phyloP scores from a whole-genome alignment of 108 stramenopile species.

The Fistulifera solaris region DNA sequence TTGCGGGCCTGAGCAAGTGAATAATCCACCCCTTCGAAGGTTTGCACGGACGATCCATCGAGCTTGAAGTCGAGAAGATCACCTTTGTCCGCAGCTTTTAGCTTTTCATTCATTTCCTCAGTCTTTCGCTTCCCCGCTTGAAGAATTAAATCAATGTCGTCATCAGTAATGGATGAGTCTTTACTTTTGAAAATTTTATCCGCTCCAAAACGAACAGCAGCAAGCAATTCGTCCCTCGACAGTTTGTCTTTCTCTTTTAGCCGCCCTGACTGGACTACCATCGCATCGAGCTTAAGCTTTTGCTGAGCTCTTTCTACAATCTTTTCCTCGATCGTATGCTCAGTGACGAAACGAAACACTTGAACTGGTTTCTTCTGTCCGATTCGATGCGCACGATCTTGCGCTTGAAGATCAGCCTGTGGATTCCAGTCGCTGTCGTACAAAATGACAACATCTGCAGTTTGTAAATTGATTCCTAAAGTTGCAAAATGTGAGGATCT shows the following conservation, averaged over 20 bases:
- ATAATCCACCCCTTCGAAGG: slow-evolving; percentile 97
- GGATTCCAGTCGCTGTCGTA: slow-evolving; percentile 98
- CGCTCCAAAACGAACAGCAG: slow-evolving; percentile 95
- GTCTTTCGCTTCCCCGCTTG: slow-evolving; percentile 82
- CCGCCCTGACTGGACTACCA: slow-evolving; percentile 96
- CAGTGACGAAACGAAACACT: slow-evolving; percentile 96
- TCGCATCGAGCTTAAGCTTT: slow-evolving; percentile 99
- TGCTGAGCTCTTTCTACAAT: slow-evolving; percentile 99
- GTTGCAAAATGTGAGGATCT: not conserved
- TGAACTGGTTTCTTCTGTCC: slow-evolving; percentile 81
- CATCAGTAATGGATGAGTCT: slow-evolving; percentile 84
- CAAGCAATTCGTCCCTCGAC: slow-evolving; percentile 76
- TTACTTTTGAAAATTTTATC: slow-evolving; percentile 93
- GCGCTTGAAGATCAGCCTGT: slow-evolving; percentile 97
- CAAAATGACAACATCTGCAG: slow-evolving; percentile 81
- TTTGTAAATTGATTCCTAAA: slow-evolving; percentile 83
- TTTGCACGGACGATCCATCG: slow-evolving; percentile 85
- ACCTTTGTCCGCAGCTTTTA: slow-evolving; percentile 91
- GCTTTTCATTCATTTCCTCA: slow-evolving; percentile 88
- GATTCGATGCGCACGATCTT: slow-evolving; percentile 85
- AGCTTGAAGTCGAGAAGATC: slow-evolving; percentile 93
- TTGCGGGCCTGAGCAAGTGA: slow-evolving; percentile 47
- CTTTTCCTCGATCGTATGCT: slow-evolving; percentile 98
- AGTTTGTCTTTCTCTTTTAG: slow-evolving; percentile 86
- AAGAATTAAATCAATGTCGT: slow-evolving; percentile 91